Percentiles rank a stretch among this genome's conserved stretches.
Conservation (phyloP, 768 basidiomycete species). For the Pleurotus eryngii region DNA sequence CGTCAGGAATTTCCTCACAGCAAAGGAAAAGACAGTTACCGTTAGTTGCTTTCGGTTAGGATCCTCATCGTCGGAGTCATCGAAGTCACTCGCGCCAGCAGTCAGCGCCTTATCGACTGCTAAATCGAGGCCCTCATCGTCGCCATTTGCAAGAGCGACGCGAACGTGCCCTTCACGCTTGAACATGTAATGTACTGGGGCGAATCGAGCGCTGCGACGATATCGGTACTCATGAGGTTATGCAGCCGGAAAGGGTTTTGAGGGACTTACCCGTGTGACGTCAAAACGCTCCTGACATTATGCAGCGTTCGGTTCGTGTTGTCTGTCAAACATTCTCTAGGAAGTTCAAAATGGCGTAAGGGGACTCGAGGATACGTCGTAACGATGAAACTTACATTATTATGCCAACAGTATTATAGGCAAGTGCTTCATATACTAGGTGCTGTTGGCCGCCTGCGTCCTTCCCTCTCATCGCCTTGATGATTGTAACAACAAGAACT, state of each 20-base stretch:
- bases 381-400: neutral
- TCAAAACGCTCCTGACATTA: slow-evolving; percentile 50
- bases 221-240: neutral
- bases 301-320: slow-evolving; percentile 62
- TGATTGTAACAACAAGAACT: neutral
- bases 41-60: neutral
- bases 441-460: slow-evolving; percentile 43
- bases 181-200: slow-evolving; percentile 68
- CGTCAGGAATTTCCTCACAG: slow-evolving; percentile 3
- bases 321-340: slow-evolving; percentile 60
- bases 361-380: too few relatives aligned
- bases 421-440: slow-evolving; percentile 60
- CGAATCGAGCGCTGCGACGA: slow-evolving; percentile 49
- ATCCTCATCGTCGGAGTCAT: slow-evolving; percentile 28
- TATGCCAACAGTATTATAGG: slow-evolving; percentile 49
- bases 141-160: slow-evolving; percentile 32
- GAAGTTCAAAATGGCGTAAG: neutral
- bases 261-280: slow-evolving; percentile 41
- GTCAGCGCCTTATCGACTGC: slow-evolving; percentile 39
- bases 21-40: slow-evolving; percentile 13
- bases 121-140: slow-evolving; percentile 25
- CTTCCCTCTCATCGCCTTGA: slow-evolving; percentile 46
- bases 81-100: slow-evolving; percentile 44
- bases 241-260: neutral
- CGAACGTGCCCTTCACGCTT: slow-evolving; percentile 50